phyloP scores from a whole-genome alignment of 495 filamentous ascomycete species.

The Aspergillus kassunensis region DNA sequence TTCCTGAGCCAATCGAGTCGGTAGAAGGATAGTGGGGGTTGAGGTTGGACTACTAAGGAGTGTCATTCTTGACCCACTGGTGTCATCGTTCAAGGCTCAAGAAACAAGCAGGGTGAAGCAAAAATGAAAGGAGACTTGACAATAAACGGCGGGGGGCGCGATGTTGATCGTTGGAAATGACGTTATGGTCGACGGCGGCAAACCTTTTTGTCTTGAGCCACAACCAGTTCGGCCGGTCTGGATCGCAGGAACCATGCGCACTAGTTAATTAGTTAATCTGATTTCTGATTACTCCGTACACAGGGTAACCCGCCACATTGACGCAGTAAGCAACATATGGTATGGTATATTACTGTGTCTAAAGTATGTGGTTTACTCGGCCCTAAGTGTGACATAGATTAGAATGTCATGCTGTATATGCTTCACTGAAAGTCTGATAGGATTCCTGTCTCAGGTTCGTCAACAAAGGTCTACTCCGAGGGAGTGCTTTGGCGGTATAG shows the following conservation, averaged over 20 bases:
- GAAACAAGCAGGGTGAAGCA: conserved; percentile 10
- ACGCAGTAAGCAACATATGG: too few relatives aligned
- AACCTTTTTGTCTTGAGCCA: conserved; percentile 11
- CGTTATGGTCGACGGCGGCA: conserved; percentile 26
- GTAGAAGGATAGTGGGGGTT: conserved; percentile 17
- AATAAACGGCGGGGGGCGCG: conserved; percentile 16
- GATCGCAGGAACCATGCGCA: conserved; percentile 10
- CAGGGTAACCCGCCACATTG: too few relatives aligned
- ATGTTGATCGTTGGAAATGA: conserved; percentile 24
- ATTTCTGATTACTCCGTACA: too few relatives aligned
- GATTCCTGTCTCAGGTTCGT: too few relatives aligned
- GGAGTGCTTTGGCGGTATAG: too few relatives aligned
- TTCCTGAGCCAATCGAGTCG: conserved; percentile 19
- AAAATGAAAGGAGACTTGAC: conserved; percentile 14
- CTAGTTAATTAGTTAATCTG: too few relatives aligned
- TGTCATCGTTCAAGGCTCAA: conserved; percentile 23
- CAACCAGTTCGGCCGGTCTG: conserved; percentile 17
- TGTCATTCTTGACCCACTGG: conserved; percentile 30
- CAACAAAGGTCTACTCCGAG: too few relatives aligned
- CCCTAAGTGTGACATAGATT: too few relatives aligned
- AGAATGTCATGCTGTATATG: too few relatives aligned
- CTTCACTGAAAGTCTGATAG: too few relatives aligned
- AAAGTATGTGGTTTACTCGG: too few relatives aligned
- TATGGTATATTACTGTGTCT: too few relatives aligned
- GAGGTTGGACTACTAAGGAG: conserved; percentile 25